Base-by-base conservation (phyloP, 129 eudicot genomes). In the Artemisia tridentata region DNA sequence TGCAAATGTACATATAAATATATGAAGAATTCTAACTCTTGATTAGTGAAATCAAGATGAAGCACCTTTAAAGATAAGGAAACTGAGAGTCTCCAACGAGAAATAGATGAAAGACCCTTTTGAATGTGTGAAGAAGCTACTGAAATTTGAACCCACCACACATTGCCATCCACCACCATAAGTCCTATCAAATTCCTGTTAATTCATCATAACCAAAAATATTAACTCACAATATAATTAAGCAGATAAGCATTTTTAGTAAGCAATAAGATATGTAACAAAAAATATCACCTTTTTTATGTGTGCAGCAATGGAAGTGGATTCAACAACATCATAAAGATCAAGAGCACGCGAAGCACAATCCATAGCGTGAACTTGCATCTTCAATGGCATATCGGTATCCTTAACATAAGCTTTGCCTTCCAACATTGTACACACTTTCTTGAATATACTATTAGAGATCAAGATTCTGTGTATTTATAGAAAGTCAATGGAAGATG, bases 151-250 rank as follows among this genome's bases (percentile, higher is more conserved):
- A 15, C 89, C 89, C 73, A 85, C 89, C 41, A 85, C 89, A 64
- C 89, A 85, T 52, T 85, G 84, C 86, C 90, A 85, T 76, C 86
- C 86, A 60, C 74, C 9, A 49, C 86, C 90, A 82, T 85, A 85
- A 68, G 59, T 62, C 74, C 72, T 47, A 68, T 85, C 90, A 79
- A 85, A 85, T 25, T 85, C 86, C 86, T 85, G 82, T n/a, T 51
- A 55, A 61, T 21, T 27, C 66, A 51, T 13, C 56, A 69, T 64
- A 53, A 16, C 45, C 46, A 72, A 29, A 67, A 23, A 60, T 46
- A 21, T 21, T 41, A n/a, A 38, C 43, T 5, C 51, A 68, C 61
- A 38, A 31, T 31, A 15, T 10, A n/a, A n/a, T n/a, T n/a, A n/a
- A n/a, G n/a, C n/a, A n/a, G n/a, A n/a, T n/a, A n/a, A n/a, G n/a